phyloP scores from a whole-genome alignment of 495 filamentous ascomycete species.

The Xylaria flabelliformis region DNA sequence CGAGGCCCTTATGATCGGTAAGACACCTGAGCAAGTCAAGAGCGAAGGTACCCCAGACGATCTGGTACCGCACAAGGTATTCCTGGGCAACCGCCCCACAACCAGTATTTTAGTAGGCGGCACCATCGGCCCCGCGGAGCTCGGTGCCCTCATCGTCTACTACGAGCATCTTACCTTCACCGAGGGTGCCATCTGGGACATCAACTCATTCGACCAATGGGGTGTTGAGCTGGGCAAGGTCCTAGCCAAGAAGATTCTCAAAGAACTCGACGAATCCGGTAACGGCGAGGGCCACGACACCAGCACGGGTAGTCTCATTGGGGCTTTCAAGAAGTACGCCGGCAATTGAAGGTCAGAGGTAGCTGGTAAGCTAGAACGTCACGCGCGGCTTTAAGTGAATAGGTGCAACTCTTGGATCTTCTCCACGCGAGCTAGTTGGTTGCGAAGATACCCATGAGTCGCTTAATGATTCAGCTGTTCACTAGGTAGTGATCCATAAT shows the following conservation, averaged over 20 bases:
- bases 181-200: conserved; percentile 97
- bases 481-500: no score
- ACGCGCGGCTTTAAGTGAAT: conserved; percentile 30
- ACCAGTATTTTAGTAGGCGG: conserved; percentile 88
- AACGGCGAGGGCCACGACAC: conserved; percentile 75
- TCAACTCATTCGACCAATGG: conserved; percentile 99
- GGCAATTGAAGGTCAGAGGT: conserved; percentile 50
- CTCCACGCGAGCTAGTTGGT: no score
- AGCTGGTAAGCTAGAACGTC: conserved; percentile 11
- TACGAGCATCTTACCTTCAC: conserved; percentile 99
- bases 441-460: no score
- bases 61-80: conserved; percentile 96
- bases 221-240: conserved; percentile 98
- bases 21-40: conserved; percentile 88
- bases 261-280: conserved; percentile 77
- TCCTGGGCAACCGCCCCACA: conserved; percentile 96
- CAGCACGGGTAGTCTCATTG: conserved; percentile 86
- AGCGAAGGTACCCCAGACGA: conserved; percentile 84
- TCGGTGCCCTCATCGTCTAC: conserved; percentile 96
- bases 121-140: conserved; percentile 90
- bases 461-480: no score
- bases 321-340: conserved; percentile 72
- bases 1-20: conserved; percentile 98
- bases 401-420: no score
- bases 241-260: conserved; percentile 87